phyloP scores from a whole-genome alignment of 73 alveolate genomes.

The Tetrahymena thermophila region DNA sequence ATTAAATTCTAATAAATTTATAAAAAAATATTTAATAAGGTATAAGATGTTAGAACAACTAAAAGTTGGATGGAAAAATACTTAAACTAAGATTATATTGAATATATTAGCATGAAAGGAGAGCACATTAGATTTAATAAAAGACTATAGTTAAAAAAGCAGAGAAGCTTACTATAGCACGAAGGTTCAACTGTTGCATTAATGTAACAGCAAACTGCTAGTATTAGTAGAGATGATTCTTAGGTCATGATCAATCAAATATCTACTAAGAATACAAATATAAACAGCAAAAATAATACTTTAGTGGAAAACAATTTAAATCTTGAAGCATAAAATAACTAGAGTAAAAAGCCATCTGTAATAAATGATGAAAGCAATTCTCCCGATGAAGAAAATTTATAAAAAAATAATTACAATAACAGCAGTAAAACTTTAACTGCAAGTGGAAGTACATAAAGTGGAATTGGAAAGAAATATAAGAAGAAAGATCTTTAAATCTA shows the following conservation, averaged over 20 bases:
- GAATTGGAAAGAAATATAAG: neutral
- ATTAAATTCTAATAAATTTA: too few relatives aligned
- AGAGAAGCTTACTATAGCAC: neutral
- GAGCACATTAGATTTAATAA: neutral
- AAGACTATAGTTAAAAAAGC: neutral
- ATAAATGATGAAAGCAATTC: neutral
- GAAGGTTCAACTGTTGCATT: neutral
- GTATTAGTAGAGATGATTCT: neutral
- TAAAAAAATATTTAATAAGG: neutral
- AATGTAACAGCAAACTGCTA: neutral
- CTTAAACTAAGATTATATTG: neutral
- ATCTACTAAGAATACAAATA: neutral
- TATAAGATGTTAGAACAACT: neutral
- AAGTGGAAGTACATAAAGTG: neutral
- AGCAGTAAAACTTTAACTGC: neutral
- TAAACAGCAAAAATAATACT: neutral
- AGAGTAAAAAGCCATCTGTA: neutral
- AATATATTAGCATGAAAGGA: neutral
- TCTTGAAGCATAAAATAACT: neutral
- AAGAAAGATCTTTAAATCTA: neutral
- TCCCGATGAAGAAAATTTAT: neutral
- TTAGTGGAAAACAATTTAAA: neutral
- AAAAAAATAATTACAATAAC: neutral
- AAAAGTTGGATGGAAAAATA: neutral
- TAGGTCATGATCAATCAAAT: neutral